Conservation (phyloP, 768 basidiomycete species). For the Suillus weaverae region DNA sequence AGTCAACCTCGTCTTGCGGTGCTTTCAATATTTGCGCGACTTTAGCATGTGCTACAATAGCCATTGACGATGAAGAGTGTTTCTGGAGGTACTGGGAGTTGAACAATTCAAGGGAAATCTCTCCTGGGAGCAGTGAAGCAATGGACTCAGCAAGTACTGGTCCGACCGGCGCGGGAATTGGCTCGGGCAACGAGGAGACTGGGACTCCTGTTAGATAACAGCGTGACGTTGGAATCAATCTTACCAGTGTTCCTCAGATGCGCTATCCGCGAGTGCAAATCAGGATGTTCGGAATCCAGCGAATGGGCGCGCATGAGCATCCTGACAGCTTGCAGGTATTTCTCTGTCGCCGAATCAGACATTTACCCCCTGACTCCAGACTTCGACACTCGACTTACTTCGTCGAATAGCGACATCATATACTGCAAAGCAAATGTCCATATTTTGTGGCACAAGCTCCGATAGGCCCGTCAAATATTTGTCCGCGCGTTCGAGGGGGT, state of each 20-base stretch:
- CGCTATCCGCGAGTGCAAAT: slow-evolving; percentile 69
- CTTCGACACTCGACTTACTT: slow-evolving; percentile 49
- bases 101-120: slow-evolving; percentile 60
- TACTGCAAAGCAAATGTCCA: slow-evolving; percentile 70
- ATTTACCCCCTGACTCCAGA: neutral
- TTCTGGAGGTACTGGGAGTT: slow-evolving; percentile 77
- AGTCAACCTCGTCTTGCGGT: slow-evolving; percentile 61
- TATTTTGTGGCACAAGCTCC: slow-evolving; percentile 46
- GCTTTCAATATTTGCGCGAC: slow-evolving; percentile 49
- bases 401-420: slow-evolving; percentile 85
- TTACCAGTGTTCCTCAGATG: slow-evolving; percentile 60
- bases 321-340: slow-evolving; percentile 74
- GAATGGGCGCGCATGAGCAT: slow-evolving; percentile 60
- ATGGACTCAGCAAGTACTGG: slow-evolving; percentile 50
- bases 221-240: slow-evolving; percentile 15
- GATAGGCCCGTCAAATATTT: slow-evolving; percentile 68
- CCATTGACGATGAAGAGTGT: slow-evolving; percentile 48
- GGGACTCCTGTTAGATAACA: slow-evolving; percentile 8
- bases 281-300: slow-evolving; percentile 57
- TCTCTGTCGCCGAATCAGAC: slow-evolving; percentile 47
- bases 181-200: slow-evolving; percentile 49
- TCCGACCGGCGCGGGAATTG: slow-evolving; percentile 46
- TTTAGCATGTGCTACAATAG: slow-evolving; percentile 65
- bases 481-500: slow-evolving; percentile 73
- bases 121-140: slow-evolving; percentile 53